Percentiles rank a stretch among this genome's conserved stretches.
These are phyloP conservation scores for Coleophoma cylindrospora DNA, from an alignment of 2,329 filamentous ascomycete species.

Conservation along the genomic window DNA sequence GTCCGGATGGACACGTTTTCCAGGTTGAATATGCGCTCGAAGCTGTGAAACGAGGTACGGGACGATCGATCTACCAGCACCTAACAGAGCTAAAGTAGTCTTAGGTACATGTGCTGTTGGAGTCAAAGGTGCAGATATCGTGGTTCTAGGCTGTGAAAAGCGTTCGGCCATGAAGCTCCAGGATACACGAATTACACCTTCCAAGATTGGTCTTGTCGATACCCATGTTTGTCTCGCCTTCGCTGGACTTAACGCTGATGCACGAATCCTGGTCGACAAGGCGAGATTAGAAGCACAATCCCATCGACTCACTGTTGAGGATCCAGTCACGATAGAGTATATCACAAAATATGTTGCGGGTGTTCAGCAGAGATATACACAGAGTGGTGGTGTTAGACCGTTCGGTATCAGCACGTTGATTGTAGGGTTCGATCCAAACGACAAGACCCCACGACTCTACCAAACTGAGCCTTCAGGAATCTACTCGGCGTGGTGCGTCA, in stretches of 20 bases:
- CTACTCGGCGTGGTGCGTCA: constrained; percentile 89
- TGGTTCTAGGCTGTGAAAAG: constrained; percentile 97
- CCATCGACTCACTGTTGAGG: constrained; percentile 93
- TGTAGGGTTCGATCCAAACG: constrained; percentile 95
- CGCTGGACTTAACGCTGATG: constrained; percentile 94
- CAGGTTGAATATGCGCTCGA: constrained; percentile 99
- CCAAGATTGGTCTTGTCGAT: constrained; percentile 96
- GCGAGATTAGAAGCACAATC: constrained; percentile 95
- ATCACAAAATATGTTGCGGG: constrained; percentile 98
- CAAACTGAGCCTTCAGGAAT: constrained; percentile 99
- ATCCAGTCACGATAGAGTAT: constrained; percentile 97
- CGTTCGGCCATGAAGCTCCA: constrained; percentile 98
- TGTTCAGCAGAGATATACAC: constrained; percentile 97
- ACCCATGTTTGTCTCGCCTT: constrained; percentile 96
- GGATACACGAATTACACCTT: constrained; percentile 97
- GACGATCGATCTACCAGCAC: background rate
- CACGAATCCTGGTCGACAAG: constrained; percentile 96
- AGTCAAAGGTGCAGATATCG: constrained; percentile 90
- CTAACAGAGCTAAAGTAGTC: constrained; percentile 12
- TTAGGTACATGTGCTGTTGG: constrained; percentile 94
- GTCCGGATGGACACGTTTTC: constrained; percentile 98
- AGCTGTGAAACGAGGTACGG: constrained; percentile 91
- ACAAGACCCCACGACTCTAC: constrained; percentile 83
- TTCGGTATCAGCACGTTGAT: constrained; percentile 98
- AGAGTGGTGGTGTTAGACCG: constrained; percentile 96